These are phyloP conservation scores for Blastomyces percursus DNA, from an alignment of 2,329 filamentous ascomycete species.

Conservation along the genomic window DNA sequence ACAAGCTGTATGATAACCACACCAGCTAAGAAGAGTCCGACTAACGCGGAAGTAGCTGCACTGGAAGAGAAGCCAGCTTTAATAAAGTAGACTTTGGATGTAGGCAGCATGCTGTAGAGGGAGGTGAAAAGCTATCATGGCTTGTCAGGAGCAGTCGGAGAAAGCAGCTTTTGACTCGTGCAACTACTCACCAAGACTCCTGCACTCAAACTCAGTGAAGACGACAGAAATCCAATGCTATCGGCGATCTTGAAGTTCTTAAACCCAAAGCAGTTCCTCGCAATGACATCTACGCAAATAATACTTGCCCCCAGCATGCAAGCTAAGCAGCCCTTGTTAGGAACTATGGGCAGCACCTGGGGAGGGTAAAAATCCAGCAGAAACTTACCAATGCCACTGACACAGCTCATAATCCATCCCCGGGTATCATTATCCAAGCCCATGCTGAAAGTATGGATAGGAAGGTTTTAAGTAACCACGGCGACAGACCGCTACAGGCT, in stretches of 20 bases:
- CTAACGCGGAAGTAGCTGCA: slow-evolving; percentile 45
- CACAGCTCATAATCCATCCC: slow-evolving; percentile 81
- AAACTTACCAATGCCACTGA: slow-evolving; percentile 61
- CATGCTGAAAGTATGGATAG: not conserved
- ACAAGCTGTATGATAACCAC: slow-evolving; percentile 37
- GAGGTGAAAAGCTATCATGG: slow-evolving; percentile 68
- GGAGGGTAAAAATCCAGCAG: not conserved
- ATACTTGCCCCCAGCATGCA: slow-evolving; percentile 64
- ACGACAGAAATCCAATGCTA: slow-evolving; percentile 76
- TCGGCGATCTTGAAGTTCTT: slow-evolving; percentile 77
- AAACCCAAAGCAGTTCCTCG: slow-evolving; percentile 61
- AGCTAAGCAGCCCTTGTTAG: slow-evolving; percentile 24
- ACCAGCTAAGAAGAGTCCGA: slow-evolving; percentile 38
- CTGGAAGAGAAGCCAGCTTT: slow-evolving; percentile 57
- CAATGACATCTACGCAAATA: slow-evolving; percentile 73
- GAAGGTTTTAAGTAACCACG: not conserved
- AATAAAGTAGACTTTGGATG: slow-evolving; percentile 65
- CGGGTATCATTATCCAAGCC: slow-evolving; percentile 62
- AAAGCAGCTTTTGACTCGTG: not conserved
- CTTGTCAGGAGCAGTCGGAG: slow-evolving; percentile 3
- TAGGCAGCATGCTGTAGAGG: slow-evolving; percentile 85
- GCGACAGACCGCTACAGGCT: not conserved
- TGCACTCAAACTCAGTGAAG: slow-evolving; percentile 83
- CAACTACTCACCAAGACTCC: slow-evolving; percentile 73
- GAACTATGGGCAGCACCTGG: not conserved